Base-by-base conservation (phyloP, 106 monocot species). In the Alisma plantagoaquatica region DNA sequence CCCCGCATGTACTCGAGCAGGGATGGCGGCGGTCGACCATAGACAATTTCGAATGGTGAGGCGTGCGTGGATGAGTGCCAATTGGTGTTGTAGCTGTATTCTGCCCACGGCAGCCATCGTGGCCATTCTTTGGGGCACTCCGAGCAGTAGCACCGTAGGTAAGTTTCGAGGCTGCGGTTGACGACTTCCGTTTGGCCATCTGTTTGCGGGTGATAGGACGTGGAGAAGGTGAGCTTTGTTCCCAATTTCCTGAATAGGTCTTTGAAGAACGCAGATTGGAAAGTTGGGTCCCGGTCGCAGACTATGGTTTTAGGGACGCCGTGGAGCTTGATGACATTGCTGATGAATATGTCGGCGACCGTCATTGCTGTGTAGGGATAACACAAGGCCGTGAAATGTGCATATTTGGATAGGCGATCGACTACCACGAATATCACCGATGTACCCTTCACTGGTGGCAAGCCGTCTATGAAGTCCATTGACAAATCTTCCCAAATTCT, bases 111-210 rank as follows among this genome's bases (percentile, higher is more conserved):
- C 5, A 38, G 14, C 35, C 35, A 38, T 38, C 14, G 5, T 14
- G 14, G 9, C 35, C 14, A 38, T 6, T 38, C 35, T 38, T 7
- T 7, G 5, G 35, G 35, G 5, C 35, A 7, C 9, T 6, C 14
- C 9, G 9, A 5, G 35, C 35, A 14, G 35, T 16, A 46, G 19
- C 19, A 46, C 15, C 46, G 16, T n/a, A 46, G 4, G 18, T 46
- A 46, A 4, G 46, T 46, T n/a, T 46, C 46, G 12, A 46, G 19
- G 18, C 46, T 16, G 12, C 46, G 4, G 19, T 46, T 46, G 4
- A 46, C n/a, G 4, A n/a, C 46, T n/a, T 46, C 46, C 3, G 46
- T 16, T 19, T 46, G 46, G 10, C 46, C 46, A 46, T 46, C 46
- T 19, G 46, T 9, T 46, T 46, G 46, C 4, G 18, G 46, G 19